Evolutionary conservation across 2,329 filamentous ascomycete species (phyloP).

Genomic region (Dactylellina drechsleri): DNA sequence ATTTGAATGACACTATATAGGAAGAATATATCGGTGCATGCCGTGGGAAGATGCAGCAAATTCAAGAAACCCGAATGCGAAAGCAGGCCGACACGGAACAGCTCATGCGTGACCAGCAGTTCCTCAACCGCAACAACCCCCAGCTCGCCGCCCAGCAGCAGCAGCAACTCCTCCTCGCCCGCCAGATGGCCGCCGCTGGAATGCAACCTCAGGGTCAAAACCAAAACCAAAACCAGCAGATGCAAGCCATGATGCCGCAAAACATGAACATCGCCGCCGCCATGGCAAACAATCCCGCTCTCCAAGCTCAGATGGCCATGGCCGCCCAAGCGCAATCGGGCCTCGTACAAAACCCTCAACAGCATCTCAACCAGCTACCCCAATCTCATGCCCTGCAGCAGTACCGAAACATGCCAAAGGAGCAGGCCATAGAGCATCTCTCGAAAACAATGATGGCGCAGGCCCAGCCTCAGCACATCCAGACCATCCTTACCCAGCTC

Average conservation of each 20-base stretch:
- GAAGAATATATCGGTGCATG: constrained; percentile 44
- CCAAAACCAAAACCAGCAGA: constrained; percentile 6
- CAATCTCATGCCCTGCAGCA: constrained; percentile 21
- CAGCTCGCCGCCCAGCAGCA: constrained; percentile 43
- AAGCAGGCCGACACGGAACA: constrained; percentile 41
- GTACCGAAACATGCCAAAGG: constrained; percentile 44
- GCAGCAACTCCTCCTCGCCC: constrained; percentile 40
- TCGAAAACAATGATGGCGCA: constrained; percentile 39
- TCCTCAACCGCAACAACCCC: constrained; percentile 28
- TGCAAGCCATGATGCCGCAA: constrained; percentile 23
- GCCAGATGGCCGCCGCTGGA: constrained; percentile 18
- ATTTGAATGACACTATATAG: constrained; percentile 9
- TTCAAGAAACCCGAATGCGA: constrained; percentile 49
- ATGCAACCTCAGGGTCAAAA: constrained; percentile 3
- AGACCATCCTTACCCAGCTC: constrained; percentile 32
- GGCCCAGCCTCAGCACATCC: constrained; percentile 50
- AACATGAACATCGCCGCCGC: constrained; percentile 43
- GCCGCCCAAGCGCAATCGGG: constrained; percentile 39
- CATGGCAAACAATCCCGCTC: constrained; percentile 24
- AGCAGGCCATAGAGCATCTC: constrained; percentile 40
- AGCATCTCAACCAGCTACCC: constrained; percentile 16
- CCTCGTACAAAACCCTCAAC: constrained; percentile 12
- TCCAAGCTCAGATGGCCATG: constrained; percentile 47
- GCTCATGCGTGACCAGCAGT: constrained; percentile 34
- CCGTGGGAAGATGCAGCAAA: constrained; percentile 45